Conservation (phyloP, 495 filamentous ascomycete species). For the Aspergillus baeticus region DNA sequence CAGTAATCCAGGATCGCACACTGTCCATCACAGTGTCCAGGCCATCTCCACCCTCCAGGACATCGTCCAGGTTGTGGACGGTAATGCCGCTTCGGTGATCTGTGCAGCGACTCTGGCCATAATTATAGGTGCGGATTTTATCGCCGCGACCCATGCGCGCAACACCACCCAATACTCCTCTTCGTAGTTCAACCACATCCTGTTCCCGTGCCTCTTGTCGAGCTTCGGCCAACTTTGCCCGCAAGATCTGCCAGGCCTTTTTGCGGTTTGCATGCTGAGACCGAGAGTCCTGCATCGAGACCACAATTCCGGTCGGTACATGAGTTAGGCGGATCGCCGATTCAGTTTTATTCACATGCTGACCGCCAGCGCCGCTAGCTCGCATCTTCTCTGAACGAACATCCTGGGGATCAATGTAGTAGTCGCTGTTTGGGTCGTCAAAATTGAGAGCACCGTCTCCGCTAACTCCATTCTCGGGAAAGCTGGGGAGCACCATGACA, state of each 20-base stretch:
- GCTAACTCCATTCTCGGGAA: slow-evolving; percentile 56
- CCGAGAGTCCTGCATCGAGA: slow-evolving; percentile 87
- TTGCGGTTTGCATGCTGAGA: slow-evolving; percentile 89
- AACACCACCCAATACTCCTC: slow-evolving; percentile 73
- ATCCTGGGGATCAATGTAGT: slow-evolving; percentile 83
- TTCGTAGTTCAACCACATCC: slow-evolving; percentile 66
- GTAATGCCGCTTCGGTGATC: slow-evolving; percentile 88
- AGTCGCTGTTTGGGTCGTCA: slow-evolving; percentile 83
- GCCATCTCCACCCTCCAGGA: slow-evolving; percentile 68
- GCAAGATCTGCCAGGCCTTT: slow-evolving; percentile 80
- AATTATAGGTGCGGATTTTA: slow-evolving; percentile 96
- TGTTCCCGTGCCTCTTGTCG: slow-evolving; percentile 84
- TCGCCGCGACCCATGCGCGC: slow-evolving; percentile 82
- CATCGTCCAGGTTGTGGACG: slow-evolving; percentile 76
- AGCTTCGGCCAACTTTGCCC: slow-evolving; percentile 77
- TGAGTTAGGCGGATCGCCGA: slow-evolving; percentile 93
- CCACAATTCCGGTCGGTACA: slow-evolving; percentile 78
- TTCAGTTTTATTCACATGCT: slow-evolving; percentile 98
- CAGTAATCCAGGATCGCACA: slow-evolving; percentile 73
- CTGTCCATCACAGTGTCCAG: slow-evolving; percentile 80
- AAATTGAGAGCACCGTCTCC: slow-evolving; percentile 58
- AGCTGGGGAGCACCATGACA: slow-evolving; percentile 85
- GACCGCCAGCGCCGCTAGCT: slow-evolving; percentile 86
- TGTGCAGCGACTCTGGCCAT: slow-evolving; percentile 85
- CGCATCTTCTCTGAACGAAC: slow-evolving; percentile 89